Percentiles rank a stretch among this genome's conserved stretches.
Conservation (phyloP, 495 filamentous ascomycete species). For the Staphylotrichum longicolle region DNA sequence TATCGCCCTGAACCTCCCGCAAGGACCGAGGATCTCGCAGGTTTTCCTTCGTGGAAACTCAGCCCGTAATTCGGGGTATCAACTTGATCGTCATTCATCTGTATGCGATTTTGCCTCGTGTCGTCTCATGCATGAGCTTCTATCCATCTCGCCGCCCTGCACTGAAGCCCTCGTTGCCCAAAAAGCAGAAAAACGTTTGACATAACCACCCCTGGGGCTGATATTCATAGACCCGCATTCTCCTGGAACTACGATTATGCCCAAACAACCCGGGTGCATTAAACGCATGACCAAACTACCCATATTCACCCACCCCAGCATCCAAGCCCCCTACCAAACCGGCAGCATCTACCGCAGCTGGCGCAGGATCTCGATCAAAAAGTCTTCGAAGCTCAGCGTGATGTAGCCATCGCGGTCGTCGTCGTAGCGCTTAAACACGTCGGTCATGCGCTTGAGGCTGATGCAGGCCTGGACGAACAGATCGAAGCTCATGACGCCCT, state of each 20-base stretch:
- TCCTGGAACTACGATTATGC: background rate
- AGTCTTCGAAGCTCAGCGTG: conserved; percentile 78
- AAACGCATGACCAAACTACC: background rate
- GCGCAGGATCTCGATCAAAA: conserved; percentile 62
- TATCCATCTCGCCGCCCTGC: background rate
- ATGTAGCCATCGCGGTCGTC: conserved; percentile 93
- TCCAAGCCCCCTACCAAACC: background rate
- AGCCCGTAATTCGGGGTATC: conserved; percentile 11
- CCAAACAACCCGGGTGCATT: background rate
- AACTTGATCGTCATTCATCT: conserved; percentile 3
- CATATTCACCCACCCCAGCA: background rate
- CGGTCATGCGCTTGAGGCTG: conserved; percentile 93
- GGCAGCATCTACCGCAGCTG: conserved; percentile 42
- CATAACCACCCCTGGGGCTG: background rate
- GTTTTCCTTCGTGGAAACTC: too few species aligned
- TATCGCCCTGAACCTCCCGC: too few species aligned
- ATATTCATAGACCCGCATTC: background rate
- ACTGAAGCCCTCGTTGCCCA: background rate
- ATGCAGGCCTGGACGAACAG: conserved; percentile 98
- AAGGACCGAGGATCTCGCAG: too few species aligned
- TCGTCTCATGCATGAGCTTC: background rate
- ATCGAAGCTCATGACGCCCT: conserved; percentile 85
- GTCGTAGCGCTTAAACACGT: conserved; percentile 98
- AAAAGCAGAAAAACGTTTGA: background rate
- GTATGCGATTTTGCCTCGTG: background rate